A percentile compares a stretch with the other conserved stretches of the same genome.
Conservation (phyloP, 192 early-diverging fungal genomes). For the Lunasporangiospora selenospora region DNA sequence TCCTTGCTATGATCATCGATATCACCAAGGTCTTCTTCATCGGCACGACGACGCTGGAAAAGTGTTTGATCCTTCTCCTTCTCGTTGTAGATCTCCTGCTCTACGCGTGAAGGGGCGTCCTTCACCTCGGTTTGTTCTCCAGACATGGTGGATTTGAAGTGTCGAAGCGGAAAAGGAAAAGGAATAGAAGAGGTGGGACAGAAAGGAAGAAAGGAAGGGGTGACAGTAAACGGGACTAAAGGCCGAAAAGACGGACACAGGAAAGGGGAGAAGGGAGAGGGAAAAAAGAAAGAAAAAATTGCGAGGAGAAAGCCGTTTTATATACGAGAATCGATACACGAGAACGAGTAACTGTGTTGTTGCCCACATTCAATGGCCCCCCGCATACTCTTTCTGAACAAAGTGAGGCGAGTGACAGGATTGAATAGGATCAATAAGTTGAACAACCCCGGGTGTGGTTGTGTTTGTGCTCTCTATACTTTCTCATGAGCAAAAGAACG, state of each 20-base stretch:
- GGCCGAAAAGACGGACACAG: background rate
- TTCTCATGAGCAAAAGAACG: too few relatives aligned
- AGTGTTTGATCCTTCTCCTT: slow-evolving; percentile 39
- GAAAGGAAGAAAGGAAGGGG: background rate
- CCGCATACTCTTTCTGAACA: background rate
- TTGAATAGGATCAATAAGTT: too few relatives aligned
- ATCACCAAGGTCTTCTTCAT: slow-evolving; percentile 18
- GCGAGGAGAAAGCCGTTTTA: background rate
- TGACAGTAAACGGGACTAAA: slow-evolving; percentile 12
- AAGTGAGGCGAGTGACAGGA: background rate
- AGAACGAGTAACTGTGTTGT: background rate
- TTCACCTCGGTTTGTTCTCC: slow-evolving; percentile 32
- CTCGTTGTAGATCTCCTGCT: slow-evolving; percentile 20
- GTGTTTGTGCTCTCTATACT: too few relatives aligned
- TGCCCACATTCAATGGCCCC: background rate
- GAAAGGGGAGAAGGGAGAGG: background rate
- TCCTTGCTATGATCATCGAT: background rate
- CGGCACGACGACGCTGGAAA: slow-evolving; percentile 20
- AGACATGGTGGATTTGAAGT: background rate
- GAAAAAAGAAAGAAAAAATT: background rate
- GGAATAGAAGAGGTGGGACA: background rate
- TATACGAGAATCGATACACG: background rate
- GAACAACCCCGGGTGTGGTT: too few relatives aligned
- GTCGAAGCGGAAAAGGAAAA: slow-evolving; percentile 3
- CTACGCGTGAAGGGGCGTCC: slow-evolving; percentile 1